These are phyloP conservation scores for Diplodia sapinea DNA, from an alignment of 2,329 filamentous ascomycete genomes.

Conservation along the genomic window DNA sequence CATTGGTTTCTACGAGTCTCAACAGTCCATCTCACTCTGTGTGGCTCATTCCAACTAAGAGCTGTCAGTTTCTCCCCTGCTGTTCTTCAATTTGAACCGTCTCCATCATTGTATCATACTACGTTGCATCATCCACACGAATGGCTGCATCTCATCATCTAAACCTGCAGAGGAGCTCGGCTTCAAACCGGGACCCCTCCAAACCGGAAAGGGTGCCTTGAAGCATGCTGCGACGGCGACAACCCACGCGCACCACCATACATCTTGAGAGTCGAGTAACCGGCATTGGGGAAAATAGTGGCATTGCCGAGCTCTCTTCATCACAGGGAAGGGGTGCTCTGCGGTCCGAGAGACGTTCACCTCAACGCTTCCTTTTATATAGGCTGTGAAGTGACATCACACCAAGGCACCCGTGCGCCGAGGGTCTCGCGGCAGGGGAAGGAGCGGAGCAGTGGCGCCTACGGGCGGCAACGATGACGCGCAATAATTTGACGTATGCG, in stretches of 20 bases:
- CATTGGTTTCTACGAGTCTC: too few species aligned
- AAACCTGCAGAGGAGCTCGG: neutral
- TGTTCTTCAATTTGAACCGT: neutral
- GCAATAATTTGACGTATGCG: neutral
- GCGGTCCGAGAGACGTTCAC: neutral
- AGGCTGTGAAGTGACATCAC: neutral
- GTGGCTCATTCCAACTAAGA: neutral
- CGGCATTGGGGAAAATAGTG: too few species aligned
- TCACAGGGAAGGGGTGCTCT: neutral
- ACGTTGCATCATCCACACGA: neutral
- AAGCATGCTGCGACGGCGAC: neutral
- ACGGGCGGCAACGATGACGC: neutral
- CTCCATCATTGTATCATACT: neutral
- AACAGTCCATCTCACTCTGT: neutral
- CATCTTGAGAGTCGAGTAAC: conserved; percentile 2
- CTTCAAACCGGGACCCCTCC: neutral
- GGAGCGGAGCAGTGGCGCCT: neutral
- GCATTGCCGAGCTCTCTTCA: too few species aligned
- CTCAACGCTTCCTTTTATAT: neutral
- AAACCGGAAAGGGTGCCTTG: neutral
- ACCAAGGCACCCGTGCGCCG: neutral
- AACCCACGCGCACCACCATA: neutral
- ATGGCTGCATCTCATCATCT: neutral
- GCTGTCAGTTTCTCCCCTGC: neutral
- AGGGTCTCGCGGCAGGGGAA: neutral